Evolutionary conservation across 2,329 filamentous ascomycete genomes (phyloP), one percentile per base, ranked within the genome.

Genomic region (Ophiostoma triangulosporum): DNA sequence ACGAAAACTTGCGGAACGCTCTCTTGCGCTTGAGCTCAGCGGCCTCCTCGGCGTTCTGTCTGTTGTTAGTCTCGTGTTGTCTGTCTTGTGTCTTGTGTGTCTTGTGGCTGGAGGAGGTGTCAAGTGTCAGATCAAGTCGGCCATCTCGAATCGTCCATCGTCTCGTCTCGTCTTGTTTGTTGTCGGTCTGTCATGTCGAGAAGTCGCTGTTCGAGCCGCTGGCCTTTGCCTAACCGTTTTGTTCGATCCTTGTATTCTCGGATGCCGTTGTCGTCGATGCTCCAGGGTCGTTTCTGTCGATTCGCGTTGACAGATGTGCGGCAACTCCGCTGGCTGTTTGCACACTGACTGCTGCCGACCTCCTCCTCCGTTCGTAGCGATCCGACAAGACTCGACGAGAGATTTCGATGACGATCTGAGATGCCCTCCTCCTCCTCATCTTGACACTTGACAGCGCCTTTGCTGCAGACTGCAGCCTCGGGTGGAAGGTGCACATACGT

Each of bases 1-100:
- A 98, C 66, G 90, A 93, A 74, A 97, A 98, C 86, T 97, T 98
- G 80, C 89, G 87, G 87, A 97, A 96, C 67, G 89, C 79, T 91
- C 93, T 95, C 81, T 86, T 95, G 83, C 88, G 95, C 89, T 97
- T 98, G 76, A 98, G 79, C 87, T 96, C 93, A 72, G 89, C 91
- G 76, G 91, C 91, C 82, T 93, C 88, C 53, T 54, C 53, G 53
- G 53, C 48, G 31, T 55, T 55, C 53, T 55, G 33, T 29, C 6
- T 8, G 15, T 14, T 35, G 53, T 54, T 51, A 51, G 53, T 40
- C 14, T 17, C 22, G 22, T 14, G 26, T 46, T 29, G 31, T 43
- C 26, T 7, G 12, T 14, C n/a, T 27, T 33, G 15, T 12, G 4
- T 50, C 26, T 29, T 15, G 15, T 38, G 15, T 36, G 17, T 38